Evolutionary conservation across 331 rosid genomes (phyloP).

Genomic region (Ulmus americana): DNA sequence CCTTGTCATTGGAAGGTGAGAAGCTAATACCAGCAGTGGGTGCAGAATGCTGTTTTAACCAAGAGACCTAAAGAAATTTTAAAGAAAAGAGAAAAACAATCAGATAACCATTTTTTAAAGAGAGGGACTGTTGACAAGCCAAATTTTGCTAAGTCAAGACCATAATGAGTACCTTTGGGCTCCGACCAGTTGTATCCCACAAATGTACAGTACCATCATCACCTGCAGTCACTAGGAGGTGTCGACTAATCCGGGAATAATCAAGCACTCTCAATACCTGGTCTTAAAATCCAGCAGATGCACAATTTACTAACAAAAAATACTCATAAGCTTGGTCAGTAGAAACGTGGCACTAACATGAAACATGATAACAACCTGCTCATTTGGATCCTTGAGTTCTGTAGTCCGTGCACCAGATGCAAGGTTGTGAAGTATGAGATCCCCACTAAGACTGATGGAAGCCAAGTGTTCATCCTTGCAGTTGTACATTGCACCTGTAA

Average conservation of each 20-base stretch:
- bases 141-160: background rate
- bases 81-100: conserved; percentile 3
- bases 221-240: conserved; percentile 92
- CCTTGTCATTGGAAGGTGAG: conserved; percentile 98
- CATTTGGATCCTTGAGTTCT: conserved; percentile 89
- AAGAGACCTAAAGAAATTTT: conserved; percentile 53
- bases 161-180: conserved; percentile 64
- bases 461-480: conserved; percentile 98
- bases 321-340: conserved; percentile 24
- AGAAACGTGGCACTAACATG: conserved; percentile 14
- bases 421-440: conserved; percentile 91
- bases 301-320: conserved; percentile 40
- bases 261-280: conserved; percentile 98
- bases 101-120: conserved; percentile 6
- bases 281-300: conserved; percentile 64
- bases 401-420: conserved; percentile 92
- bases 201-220: conserved; percentile 92
- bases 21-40: conserved; percentile 96
- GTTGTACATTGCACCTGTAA: conserved; percentile 82
- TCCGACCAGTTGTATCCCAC: conserved; percentile 97
- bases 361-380: conserved; percentile 60
- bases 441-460: conserved; percentile 88
- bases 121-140: too few relatives aligned
- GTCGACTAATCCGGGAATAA: conserved; percentile 87
- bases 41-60: conserved; percentile 98